Evolutionary conservation across 164 flowering plant species (phyloP), one percentile per base, ranked within the genome.

Genomic region (Stephania cephalantha): DNA sequence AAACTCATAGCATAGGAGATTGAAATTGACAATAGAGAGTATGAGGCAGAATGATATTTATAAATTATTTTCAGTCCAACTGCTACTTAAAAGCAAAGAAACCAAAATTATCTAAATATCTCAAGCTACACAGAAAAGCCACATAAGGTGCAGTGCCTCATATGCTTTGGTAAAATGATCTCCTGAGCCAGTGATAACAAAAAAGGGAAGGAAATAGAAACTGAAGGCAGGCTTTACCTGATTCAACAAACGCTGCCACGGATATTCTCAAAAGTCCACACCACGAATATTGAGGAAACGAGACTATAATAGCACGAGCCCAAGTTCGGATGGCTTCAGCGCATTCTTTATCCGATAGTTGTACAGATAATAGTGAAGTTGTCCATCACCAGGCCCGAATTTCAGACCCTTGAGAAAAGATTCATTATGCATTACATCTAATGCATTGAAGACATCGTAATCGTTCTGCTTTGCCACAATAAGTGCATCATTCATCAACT

Each of bases 381-480:
- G 82, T 15, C 90, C 90, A 72, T 85, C 90, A 42, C 90, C 90
- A 3, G 87, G 88, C 53, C 88, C 90, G 61, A 82, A 87, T 64
- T 85, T 87, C 73, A 87, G 84, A 46, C 84, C 90, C 85, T 83
- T 87, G 81, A 85, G 76, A 72, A 87, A 80, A 68, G 78, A 52
- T 29, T 85, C 90, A 30, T 87, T 87, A 1, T 85, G 85, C 90
- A 87, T 87, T 10, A 85, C 83, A 68, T 87, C 88, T 73, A 87
- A 48, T 31, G 89, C 89, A 74, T 85, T 87, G 80, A 87, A 87
- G 74, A 87, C 89, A 72, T 84, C 88, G 52, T 80, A 87, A 55
- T 82, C 88, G 78, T 79, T 81, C 74, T 75, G 82, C 70, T 87
- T 87, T 4, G 87, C 88, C 76, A 85, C 82, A 50, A 87, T 84